Base-by-base conservation (phyloP, 192 early-diverging fungal species). In the Linnemannia elongata region DNA sequence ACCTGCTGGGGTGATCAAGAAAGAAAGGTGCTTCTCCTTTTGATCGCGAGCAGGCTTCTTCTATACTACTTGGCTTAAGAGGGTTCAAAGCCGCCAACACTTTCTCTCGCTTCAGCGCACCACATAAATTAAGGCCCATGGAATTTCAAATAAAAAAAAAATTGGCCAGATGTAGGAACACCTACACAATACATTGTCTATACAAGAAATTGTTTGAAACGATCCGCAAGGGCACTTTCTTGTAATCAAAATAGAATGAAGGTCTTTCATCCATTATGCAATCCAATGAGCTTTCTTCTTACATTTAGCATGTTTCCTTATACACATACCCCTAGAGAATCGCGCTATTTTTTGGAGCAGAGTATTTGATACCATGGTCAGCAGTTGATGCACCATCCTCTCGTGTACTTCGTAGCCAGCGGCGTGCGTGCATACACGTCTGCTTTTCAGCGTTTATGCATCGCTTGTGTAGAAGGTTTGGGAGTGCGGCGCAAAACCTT, bases 371-470 rank as follows among this genome's bases (percentile, higher is more conserved):
- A 55, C 20, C 52, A 55, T 24, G 52, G 1, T 55, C 45, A 13
- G 45, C 41, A 55, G 54, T 55, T 22, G 24, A 22, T 55, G 54
- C n/a, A 27, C 57, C n/a, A 27, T 60, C 57, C 52, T 60, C 6
- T 60, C n/a, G 57, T 60, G n/a, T 60, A n/a, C 57, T n/a, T 60
- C 57, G 57, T 60, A 30, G 57, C n/a, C 54, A 55, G 24, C 54
- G n/a, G 57, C 57, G n/a, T 60, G n/a, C 6, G 57, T 7, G 57
- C 57, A 60, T 27, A 60, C 4, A 27, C n/a, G 57, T 60, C n/a
- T 60, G n/a, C 57, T n/a, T 60, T 22, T 60, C n/a, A 7, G n/a
- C 8, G n/a, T 27, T 27, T 60, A 60, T n/a, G 57, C 57, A 60
- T 60, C 57, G 57, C 6, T 60, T 8, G 57, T 60, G 38, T 36